Evolutionary conservation across 2,329 filamentous ascomycete species (phyloP).

Genomic region (Lasiodiplodia hormozganensis): DNA sequence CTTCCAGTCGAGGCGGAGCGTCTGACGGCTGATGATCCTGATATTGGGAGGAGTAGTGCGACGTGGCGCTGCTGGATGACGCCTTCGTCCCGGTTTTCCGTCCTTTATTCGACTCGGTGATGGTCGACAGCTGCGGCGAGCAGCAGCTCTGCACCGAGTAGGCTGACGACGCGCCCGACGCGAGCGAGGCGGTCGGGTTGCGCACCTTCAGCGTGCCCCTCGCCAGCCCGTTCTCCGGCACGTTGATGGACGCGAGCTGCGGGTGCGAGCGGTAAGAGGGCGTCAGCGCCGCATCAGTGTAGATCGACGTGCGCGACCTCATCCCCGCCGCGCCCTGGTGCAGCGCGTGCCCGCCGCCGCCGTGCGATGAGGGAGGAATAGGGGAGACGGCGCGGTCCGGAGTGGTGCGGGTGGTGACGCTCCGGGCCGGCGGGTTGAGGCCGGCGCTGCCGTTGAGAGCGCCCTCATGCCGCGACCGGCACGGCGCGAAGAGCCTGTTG

Average conservation of each 20-base stretch:
- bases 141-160: not conserved
- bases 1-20: not conserved
- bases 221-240: not conserved
- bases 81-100: not conserved
- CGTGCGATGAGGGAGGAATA: not conserved
- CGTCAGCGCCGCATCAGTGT: not conserved
- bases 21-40: not conserved
- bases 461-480: constrained; percentile 1
- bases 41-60: not conserved
- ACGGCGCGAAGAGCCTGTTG: constrained; percentile 11
- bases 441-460: not conserved
- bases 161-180: not conserved
- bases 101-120: not conserved
- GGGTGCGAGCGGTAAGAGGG: not conserved
- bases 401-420: not conserved
- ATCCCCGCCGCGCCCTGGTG: not conserved
- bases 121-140: not conserved
- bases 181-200: not conserved
- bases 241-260: not conserved
- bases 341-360: too few species aligned
- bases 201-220: not conserved
- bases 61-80: not conserved
- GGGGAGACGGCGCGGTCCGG: not conserved
- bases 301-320: not conserved
- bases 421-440: not conserved